phyloP scores from a whole-genome alignment of 75 land plant species.

The Azolla pinnata region DNA sequence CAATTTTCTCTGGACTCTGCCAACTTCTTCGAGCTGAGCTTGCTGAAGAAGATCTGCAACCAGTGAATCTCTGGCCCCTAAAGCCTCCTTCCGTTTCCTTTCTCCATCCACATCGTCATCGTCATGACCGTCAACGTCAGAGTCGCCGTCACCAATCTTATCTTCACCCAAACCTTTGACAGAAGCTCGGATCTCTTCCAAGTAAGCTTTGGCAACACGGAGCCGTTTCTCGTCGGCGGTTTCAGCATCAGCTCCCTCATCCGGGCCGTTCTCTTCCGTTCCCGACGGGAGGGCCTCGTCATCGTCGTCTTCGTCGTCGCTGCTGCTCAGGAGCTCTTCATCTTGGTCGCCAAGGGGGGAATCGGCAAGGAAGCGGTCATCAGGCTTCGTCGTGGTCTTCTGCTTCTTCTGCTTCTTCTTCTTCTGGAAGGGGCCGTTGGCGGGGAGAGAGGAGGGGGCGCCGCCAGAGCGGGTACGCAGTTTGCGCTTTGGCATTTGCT shows the following conservation, averaged over 20 bases:
- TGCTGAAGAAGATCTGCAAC: constrained; percentile 64
- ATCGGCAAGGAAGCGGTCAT: constrained; percentile 3
- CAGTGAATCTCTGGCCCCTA: constrained; percentile 44
- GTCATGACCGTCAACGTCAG: too few species aligned
- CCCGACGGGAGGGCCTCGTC: constrained; percentile 6
- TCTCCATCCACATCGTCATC: constrained; percentile 37
- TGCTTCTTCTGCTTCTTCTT: not conserved
- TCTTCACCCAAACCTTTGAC: constrained; percentile 29
- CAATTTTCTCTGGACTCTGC: constrained; percentile 43
- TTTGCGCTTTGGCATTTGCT: too few species aligned
- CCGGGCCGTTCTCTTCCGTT: constrained; percentile 13
- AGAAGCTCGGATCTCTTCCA: constrained; percentile 34
- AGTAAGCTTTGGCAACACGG: constrained; percentile 42
- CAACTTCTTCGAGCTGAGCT: constrained; percentile 69
- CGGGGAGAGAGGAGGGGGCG: too few species aligned
- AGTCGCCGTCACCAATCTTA: constrained; percentile 5
- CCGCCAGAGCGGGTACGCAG: too few species aligned
- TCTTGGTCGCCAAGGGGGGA: constrained; percentile 8
- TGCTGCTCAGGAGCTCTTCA: constrained; percentile 26
- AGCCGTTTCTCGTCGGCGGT: constrained; percentile 63
- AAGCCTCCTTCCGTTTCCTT: constrained; percentile 20
- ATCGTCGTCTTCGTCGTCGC: constrained; percentile 16
- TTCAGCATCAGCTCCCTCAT: constrained; percentile 32
- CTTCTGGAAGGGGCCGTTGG: not conserved
- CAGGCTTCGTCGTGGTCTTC: not conserved